Base-by-base conservation (phyloP, 2,329 filamentous ascomycete species). In the Cladosporium sp. region DNA sequence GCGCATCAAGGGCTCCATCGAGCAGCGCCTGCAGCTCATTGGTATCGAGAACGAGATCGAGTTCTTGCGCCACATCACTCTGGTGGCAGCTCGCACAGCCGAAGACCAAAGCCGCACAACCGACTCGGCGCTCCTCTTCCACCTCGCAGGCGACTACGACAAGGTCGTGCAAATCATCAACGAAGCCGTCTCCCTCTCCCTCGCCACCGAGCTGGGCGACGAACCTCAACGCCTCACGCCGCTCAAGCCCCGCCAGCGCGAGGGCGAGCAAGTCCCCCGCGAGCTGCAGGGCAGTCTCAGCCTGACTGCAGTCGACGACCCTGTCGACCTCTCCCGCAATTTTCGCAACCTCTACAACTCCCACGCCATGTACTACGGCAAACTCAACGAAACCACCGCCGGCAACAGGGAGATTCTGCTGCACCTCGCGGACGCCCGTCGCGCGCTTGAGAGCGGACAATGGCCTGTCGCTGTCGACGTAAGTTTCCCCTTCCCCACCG, bases 61-160 rank as follows among this genome's bases (percentile, higher is more conserved):
- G 58, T 93, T 96, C 67, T 80, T 99, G 68, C 86, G 85, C 63
- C 86, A 86, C n/a, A 92, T 99, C 61, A 97, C 92, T 1, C 78
- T 93, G 38, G 89, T 96, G 68, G 93, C 93, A 7, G 93, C 93
- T 36, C 85, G 86, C 57, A 89, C 91, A 63, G 93, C 93, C 4
- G 92, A 99, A 60, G 92, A 97, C 68, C 95, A 92, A 61, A 92
- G 93, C 34, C 83, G 95, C 43, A 90, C 86, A 1, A 95, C 92
- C 1, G 93, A 99, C 69, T 91, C 95, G 2, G 92, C 97, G 12
- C 78, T 99, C 44, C 78, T 99, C 45, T 97, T 95, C 68, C 92
- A 99, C 68, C 78, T 99, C 38, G 92, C 93, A 0, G 89, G 89
- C 63, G 91, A 99, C 68, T 97, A 95, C 67, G 90, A 99, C 67